Base-by-base conservation (phyloP, 106 monocot genomes). In the Phalaenopsis equestris region DNA sequence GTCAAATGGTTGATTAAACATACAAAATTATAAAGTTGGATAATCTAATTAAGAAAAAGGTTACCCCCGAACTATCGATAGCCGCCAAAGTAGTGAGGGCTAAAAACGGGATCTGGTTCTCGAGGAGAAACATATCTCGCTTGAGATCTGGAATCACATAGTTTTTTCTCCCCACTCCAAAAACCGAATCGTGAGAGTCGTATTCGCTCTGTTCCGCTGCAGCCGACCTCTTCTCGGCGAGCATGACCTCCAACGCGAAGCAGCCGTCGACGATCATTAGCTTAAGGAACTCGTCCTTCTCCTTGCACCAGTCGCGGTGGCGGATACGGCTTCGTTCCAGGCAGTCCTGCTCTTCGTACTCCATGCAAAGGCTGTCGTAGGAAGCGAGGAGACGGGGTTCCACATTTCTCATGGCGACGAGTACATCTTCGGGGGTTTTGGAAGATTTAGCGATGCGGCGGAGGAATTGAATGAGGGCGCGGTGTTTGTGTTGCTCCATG, bases 401-500 rank as follows among this genome's bases (percentile, higher is more conserved):
- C 9, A 18, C 19, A 4, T 64, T 16, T 21, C 64, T 74, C 73
- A 74, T 9, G 39, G 14, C 38, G 39, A 42, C 9, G 6, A 74
- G 8, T 12, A 74, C 7, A 4, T 74, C 73, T 11, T 43, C 73
- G 12, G 9, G 42, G 14, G 39, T 67, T 45, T 45, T 45, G 23
- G n/a, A 67, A 3, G 67, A 0, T n/a, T 67, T 67, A 30, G 19
- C 3, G 1, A 45, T 7, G 67, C 16, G 2, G 67, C 67, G 67
- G 42, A 74, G 73, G 73, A 42, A 74, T 36, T 24, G n/a, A 46
- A 76, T 18, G 4, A 48, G 19, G 48, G 75, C 43, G 43, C 75
- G 46, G 75, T 24, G 75, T 46, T 76, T 76, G 75, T 76, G 70
- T 12, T 70, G 70, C 70, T 70, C 70, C 70, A 70, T 70, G 70